These are phyloP conservation scores for Metschnikowia picachoensis DNA, from an alignment of 805 yeast genomes.

Conservation along the genomic window DNA sequence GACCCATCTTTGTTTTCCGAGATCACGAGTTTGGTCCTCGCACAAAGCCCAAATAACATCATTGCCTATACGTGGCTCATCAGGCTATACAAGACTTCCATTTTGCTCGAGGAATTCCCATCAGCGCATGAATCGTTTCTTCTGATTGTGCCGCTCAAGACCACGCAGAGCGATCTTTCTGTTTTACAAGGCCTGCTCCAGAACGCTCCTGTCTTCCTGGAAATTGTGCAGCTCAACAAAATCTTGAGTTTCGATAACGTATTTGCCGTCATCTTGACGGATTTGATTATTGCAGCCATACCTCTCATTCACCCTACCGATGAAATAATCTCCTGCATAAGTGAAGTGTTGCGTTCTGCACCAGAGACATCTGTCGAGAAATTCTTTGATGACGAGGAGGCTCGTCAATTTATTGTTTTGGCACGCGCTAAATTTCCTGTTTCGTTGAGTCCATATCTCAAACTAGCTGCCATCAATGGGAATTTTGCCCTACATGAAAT, in stretches of 20 bases:
- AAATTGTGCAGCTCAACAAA: constrained; percentile 39
- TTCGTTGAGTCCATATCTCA: constrained; percentile 55
- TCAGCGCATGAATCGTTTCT: constrained; percentile 20
- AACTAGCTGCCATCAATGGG: constrained; percentile 58
- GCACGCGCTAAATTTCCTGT: constrained; percentile 75
- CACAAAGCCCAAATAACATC: constrained; percentile 39
- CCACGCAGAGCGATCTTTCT: constrained; percentile 2
- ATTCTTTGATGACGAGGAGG: constrained; percentile 45
- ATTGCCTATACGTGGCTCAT: constrained; percentile 67
- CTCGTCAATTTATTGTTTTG: constrained; percentile 44
- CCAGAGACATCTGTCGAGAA: constrained; percentile 42
- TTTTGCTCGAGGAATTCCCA: constrained; percentile 37
- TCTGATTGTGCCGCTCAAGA: constrained; percentile 16
- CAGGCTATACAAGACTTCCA: constrained; percentile 48
- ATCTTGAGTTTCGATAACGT: constrained; percentile 47
- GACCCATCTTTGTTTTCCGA: constrained; percentile 35
- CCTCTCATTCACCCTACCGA: constrained; percentile 50
- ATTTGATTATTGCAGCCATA: constrained; percentile 41
- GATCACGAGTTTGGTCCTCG: constrained; percentile 39
- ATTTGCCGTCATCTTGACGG: constrained; percentile 47
- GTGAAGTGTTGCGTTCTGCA: constrained; percentile 39
- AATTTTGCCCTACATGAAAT: constrained; percentile 65
- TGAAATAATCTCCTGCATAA: constrained; percentile 39
- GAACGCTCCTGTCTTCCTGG: constrained; percentile 39
- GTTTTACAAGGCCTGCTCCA: constrained; percentile 4